These are phyloP conservation scores for Ascochyta pisi DNA, from an alignment of 2,329 filamentous ascomycete species.

Conservation along the genomic window DNA sequence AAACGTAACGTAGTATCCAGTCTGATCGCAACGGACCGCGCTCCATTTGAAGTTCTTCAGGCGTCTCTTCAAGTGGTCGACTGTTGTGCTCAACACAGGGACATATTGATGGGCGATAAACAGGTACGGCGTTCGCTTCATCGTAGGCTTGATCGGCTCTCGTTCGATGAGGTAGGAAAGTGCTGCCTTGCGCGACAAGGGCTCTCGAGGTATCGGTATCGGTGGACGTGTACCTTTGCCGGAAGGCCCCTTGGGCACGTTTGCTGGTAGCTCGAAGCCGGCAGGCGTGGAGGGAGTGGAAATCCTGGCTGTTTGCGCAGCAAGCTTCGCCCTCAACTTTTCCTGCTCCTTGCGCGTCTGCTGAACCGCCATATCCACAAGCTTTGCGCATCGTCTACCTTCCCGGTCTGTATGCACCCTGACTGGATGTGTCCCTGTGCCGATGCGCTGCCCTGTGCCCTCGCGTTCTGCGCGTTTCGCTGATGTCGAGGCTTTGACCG, in stretches of 20 bases:
- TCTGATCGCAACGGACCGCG: slow-evolving; percentile 81
- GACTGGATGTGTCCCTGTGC: slow-evolving; percentile 68
- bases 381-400: slow-evolving; percentile 78
- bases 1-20: slow-evolving; percentile 93
- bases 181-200: slow-evolving; percentile 54
- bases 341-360: slow-evolving; percentile 69
- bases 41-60: slow-evolving; percentile 83
- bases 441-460: slow-evolving; percentile 81
- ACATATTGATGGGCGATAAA: slow-evolving; percentile 89
- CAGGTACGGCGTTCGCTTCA: slow-evolving; percentile 84
- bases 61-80: slow-evolving; percentile 88
- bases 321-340: slow-evolving; percentile 48
- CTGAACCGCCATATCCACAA: slow-evolving; percentile 77
- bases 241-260: slow-evolving; percentile 85
- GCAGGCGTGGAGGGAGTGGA: slow-evolving; percentile 29
- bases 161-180: slow-evolving; percentile 65
- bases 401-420: slow-evolving; percentile 90
- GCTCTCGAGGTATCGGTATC: slow-evolving; percentile 47
- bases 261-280: slow-evolving; percentile 71
- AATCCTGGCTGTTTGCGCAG: slow-evolving; percentile 32
- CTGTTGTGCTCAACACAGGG: slow-evolving; percentile 82
- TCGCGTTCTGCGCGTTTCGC: slow-evolving; percentile 80
- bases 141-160: slow-evolving; percentile 69
- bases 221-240: slow-evolving; percentile 54
- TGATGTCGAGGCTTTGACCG: slow-evolving; percentile 75